Conservation (phyloP, 139 green algal genomes). For the Chlamydomonas eustigma region DNA sequence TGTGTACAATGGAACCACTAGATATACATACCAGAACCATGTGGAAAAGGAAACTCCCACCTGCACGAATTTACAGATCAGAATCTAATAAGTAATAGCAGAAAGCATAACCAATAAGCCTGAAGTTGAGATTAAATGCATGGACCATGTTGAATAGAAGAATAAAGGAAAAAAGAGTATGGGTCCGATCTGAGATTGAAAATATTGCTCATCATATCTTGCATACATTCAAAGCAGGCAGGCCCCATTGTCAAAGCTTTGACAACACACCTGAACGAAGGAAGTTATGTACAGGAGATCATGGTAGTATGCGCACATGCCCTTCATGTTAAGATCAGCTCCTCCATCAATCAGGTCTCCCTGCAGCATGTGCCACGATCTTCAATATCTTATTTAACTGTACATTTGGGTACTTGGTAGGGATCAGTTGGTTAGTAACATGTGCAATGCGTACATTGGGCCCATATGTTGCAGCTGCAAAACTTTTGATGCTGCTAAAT, state of each 20-base stretch:
- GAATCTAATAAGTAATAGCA: not conserved
- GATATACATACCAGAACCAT: constrained; percentile 52
- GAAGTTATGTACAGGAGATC: constrained; percentile 68
- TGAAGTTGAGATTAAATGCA: not conserved
- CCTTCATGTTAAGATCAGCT: constrained; percentile 57
- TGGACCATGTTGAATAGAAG: not conserved
- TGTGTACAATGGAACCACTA: constrained; percentile 41
- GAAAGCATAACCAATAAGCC: not conserved
- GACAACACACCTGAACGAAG: constrained; percentile 49
- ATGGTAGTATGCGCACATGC: constrained; percentile 64
- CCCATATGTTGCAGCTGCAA: constrained; percentile 49
- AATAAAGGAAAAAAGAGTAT: not conserved
- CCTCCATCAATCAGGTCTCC: constrained; percentile 68
- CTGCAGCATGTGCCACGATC: not conserved
- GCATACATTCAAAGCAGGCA: no score
- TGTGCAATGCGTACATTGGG: no score
- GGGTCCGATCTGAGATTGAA: no score
- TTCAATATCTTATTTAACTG: not conserved
- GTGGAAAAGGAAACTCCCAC: constrained; percentile 24
- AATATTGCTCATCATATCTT: no score
- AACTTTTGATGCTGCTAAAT: constrained; percentile 44
- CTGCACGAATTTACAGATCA: no score
- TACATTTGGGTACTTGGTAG: not conserved
- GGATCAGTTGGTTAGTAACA: not conserved
- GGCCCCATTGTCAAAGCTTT: no score